phyloP scores from a whole-genome alignment of 352 stramenopile genomes.

The Pythium sp. region DNA sequence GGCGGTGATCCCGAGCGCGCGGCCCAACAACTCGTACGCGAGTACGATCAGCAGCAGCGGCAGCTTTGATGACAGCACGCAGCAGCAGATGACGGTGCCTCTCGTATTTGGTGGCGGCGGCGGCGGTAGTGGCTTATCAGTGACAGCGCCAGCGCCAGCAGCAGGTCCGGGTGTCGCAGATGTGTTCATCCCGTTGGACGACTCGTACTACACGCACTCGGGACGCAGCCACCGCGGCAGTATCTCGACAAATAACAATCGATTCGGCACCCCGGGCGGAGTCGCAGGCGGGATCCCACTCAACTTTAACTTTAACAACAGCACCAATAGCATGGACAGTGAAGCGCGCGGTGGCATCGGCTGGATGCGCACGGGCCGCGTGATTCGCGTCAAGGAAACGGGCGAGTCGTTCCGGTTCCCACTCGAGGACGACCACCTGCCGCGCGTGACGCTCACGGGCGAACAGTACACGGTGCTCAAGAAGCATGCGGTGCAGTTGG shows the following conservation, averaged over 20 bases:
- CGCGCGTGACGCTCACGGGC: conserved; percentile 31
- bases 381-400: conserved; percentile 72
- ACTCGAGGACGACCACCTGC: conserved; percentile 57
- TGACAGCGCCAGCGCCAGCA: neutral
- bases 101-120: conserved; percentile 1
- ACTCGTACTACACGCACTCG: conserved; percentile 17
- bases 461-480: conserved; percentile 33
- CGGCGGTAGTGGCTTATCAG: neutral
- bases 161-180: neutral
- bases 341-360: conserved; percentile 41
- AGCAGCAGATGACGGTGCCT: conserved; percentile 1
- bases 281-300: neutral
- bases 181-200: conserved; percentile 7
- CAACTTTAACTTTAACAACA: neutral
- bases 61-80: conserved; percentile 9
- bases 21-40: conserved; percentile 4
- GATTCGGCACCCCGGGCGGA: neutral
- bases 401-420: conserved; percentile 72
- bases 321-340: neutral
- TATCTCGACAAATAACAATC: conserved; percentile 3
- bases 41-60: conserved; percentile 17
- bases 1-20: conserved; percentile 12
- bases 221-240: conserved; percentile 35
- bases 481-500: conserved; percentile 29
- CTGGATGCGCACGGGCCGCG: conserved; percentile 68